Percentiles rank a stretch among this genome's conserved stretches.
phyloP scores from a whole-genome alignment of 139 green algal species.

The Chlorella vulgaris region DNA sequence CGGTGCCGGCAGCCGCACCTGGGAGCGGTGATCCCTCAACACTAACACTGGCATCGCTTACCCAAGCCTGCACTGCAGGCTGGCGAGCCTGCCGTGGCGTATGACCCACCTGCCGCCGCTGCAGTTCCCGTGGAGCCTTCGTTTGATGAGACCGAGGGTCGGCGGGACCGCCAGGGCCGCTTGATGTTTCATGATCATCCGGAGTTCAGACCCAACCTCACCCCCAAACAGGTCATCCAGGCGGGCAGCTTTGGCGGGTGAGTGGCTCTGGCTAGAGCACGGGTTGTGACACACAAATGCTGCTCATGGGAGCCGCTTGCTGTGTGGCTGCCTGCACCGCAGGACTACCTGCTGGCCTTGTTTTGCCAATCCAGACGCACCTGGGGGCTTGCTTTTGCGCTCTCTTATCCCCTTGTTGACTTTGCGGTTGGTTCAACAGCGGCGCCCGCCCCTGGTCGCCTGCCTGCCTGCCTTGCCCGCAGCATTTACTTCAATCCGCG shows the following conservation, averaged over 20 bases:
- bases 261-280: neutral
- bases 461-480: neutral
- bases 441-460: neutral
- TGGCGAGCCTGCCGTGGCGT: slow-evolving; percentile 3
- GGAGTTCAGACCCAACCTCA: slow-evolving; percentile 46
- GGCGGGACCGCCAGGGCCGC: slow-evolving; percentile 12
- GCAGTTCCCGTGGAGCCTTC: neutral
- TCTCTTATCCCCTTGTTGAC: neutral
- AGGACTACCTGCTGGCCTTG: no score
- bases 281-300: no score
- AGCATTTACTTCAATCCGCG: slow-evolving; percentile 67
- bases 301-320: no score
- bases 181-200: slow-evolving; percentile 58
- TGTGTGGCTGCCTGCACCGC: no score
- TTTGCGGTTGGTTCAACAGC: neutral
- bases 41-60: no score
- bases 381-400: no score
- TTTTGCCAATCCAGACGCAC: no score
- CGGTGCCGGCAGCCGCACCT: no score
- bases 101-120: neutral
- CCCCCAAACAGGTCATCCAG: slow-evolving; percentile 56
- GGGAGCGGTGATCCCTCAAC: no score
- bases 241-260: slow-evolving; percentile 50
- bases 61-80: slow-evolving; percentile 20
- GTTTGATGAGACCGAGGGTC: neutral